Base-by-base conservation (phyloP, 225 moss, liverwort and hornwort genomes). In the Asterella californica region DNA sequence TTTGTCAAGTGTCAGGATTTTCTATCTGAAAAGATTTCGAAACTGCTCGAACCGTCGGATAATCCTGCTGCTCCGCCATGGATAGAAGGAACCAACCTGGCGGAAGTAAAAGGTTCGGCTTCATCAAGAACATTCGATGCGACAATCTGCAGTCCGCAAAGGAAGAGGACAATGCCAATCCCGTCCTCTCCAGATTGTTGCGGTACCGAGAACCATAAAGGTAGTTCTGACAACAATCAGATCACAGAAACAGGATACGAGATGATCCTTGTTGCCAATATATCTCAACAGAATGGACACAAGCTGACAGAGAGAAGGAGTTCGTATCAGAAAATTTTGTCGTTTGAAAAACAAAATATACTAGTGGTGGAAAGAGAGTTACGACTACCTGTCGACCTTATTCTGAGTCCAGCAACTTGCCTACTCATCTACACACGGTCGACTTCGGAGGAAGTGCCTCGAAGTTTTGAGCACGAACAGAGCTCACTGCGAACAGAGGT, bases 321-420 rank as follows among this genome's bases (percentile, higher is more conserved):
- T 77, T 92, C 89, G 32, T 99, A 88, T 79, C 90, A 92, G 81
- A 93, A 91, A 76, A 87, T 99, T 64, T 85, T 99, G 77, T 81
- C 83, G 70, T 89, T 90, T 36, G 95, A 95, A 68, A 92, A 89
- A 81, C 88, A 95, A 80, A 88, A 89, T 68, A 74, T 95, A 83
- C 92, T 93, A 90, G 86, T 99, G 50, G 91, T 92, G 72, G 99
- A 99, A 87, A 87, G 99, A 87, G 92, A 95, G 81, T 67, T 90
- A 66, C 85, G 89, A 57, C 85, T 95, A 81, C 99, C 99, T 72
- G 78, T 92, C 49, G 93, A 99, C 82, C 92, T 99, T 70, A 81
- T 93, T 22, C 75, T 99, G 10, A 92, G 90, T 87, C 87, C 99
- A 72, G 89, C 92, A 48, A 91, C 90, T 78, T 92, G 92, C 80